Evolutionary conservation across 148 eudicot species (phyloP).

Genomic region (Chenopodium album): DNA sequence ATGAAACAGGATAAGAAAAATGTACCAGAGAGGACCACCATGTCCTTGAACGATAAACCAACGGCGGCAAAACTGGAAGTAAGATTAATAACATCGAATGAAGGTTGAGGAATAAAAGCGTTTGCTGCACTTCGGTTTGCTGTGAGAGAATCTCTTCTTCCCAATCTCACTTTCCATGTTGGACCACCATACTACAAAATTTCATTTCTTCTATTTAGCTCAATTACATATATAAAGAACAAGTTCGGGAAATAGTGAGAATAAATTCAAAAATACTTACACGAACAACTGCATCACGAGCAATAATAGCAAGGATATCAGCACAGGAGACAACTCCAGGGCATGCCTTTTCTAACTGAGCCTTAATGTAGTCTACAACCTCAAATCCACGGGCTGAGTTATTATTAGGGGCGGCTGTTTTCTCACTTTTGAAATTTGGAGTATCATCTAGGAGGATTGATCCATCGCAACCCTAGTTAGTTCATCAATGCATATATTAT

Average conservation of each 20-base stretch:
- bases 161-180: slow-evolving; percentile 40
- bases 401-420: slow-evolving; percentile 41
- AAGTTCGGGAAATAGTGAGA: neutral
- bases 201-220: neutral
- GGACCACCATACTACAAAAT: slow-evolving; percentile 47
- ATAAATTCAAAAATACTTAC: slow-evolving; percentile 19
- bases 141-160: slow-evolving; percentile 50
- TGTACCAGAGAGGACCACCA: slow-evolving; percentile 53
- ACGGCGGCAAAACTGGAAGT: slow-evolving; percentile 6
- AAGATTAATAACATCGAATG: slow-evolving; percentile 16
- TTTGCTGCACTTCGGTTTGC: slow-evolving; percentile 44
- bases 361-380: slow-evolving; percentile 47
- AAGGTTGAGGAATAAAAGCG: slow-evolving; percentile 24
- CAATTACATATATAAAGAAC: neutral
- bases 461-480: slow-evolving; percentile 50
- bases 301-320: slow-evolving; percentile 49
- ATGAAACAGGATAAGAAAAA: neutral
- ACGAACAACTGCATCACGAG: slow-evolving; percentile 44
- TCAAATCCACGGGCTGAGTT: slow-evolving; percentile 50
- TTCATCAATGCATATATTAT: neutral
- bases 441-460: slow-evolving; percentile 45
- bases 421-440: slow-evolving; percentile 39
- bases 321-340: slow-evolving; percentile 54
- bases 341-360: slow-evolving; percentile 44
- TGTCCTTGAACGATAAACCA: slow-evolving; percentile 42